Percentiles rank a stretch among this genome's conserved stretches.
phyloP scores from a whole-genome alignment of 805 yeast species.

The Saccharomycopsis synnaedendra region DNA sequence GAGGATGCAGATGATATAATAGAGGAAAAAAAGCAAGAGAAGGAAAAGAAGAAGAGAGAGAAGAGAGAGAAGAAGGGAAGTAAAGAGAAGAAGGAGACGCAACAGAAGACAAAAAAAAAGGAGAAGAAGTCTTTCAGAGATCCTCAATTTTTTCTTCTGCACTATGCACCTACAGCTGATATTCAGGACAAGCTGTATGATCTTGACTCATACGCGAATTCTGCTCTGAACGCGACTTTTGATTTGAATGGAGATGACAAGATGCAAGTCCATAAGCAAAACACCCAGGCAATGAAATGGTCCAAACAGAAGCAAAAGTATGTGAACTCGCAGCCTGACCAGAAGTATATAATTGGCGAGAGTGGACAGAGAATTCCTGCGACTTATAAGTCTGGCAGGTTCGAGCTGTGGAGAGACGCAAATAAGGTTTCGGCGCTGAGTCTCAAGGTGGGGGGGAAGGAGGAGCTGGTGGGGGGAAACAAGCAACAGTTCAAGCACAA shows the following conservation, averaged over 20 bases:
- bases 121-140: slow-evolving; percentile 54
- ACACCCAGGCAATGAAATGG: slow-evolving; percentile 68
- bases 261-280: slow-evolving; percentile 53
- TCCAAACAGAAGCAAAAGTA: slow-evolving; percentile 88
- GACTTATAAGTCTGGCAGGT: slow-evolving; percentile 79
- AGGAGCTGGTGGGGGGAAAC: slow-evolving; percentile 21
- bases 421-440: slow-evolving; percentile 41
- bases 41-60: slow-evolving; percentile 19
- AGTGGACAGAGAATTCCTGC: slow-evolving; percentile 92
- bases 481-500: slow-evolving; percentile 61
- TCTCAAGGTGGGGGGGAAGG: slow-evolving; percentile 41
- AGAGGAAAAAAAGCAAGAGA: slow-evolving; percentile 1
- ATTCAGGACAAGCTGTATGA: slow-evolving; percentile 72
- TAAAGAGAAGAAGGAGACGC: too few species aligned
- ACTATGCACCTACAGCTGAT: slow-evolving; percentile 73
- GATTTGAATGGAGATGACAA: slow-evolving; percentile 64
- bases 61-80: slow-evolving; percentile 2
- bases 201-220: slow-evolving; percentile 57
- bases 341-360: slow-evolving; percentile 87
- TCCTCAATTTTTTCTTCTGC: slow-evolving; percentile 71
- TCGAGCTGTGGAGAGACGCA: slow-evolving; percentile 81
- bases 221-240: slow-evolving; percentile 77
- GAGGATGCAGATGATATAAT: slow-evolving; percentile 39
- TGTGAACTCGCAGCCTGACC: slow-evolving; percentile 65
- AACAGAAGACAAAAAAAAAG: slow-evolving; percentile 17